phyloP scores from a whole-genome alignment of 257 asterid species.

The Lavandula angustifolia region DNA sequence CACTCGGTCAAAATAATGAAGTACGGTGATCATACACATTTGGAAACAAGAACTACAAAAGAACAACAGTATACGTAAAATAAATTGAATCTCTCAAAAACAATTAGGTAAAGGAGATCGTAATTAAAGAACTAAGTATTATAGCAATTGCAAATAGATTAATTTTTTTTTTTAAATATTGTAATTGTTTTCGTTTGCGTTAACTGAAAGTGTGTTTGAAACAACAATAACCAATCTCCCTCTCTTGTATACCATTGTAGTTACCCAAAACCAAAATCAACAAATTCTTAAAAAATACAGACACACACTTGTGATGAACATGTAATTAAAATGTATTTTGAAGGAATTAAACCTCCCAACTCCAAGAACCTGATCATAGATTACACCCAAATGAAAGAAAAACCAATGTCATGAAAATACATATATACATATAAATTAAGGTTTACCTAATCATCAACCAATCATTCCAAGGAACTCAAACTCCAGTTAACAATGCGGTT shows the following conservation, averaged over 20 bases:
- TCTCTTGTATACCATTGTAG: slow-evolving; percentile 59
- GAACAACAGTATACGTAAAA: no score
- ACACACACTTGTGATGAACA: neutral
- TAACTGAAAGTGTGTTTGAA: neutral
- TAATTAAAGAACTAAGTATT: no score
- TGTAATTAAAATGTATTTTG: slow-evolving; percentile 16
- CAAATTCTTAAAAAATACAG: slow-evolving; percentile 8
- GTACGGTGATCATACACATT: no score
- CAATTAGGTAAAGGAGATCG: no score
- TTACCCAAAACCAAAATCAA: slow-evolving; percentile 30
- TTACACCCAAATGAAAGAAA: slow-evolving; percentile 27
- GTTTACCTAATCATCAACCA: slow-evolving; percentile 30
- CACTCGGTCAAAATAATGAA: no score
- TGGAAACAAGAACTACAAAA: no score
- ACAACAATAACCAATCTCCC: slow-evolving; percentile 29
- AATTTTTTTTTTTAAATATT: no score
- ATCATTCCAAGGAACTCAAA: neutral
- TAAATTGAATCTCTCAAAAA: no score
- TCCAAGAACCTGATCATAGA: slow-evolving; percentile 36
- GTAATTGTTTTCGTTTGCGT: no score
- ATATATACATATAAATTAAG: slow-evolving; percentile 24
- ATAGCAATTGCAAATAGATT: no score
- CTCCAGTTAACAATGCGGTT: slow-evolving; percentile 30
- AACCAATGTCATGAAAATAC: slow-evolving; percentile 29
- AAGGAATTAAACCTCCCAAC: slow-evolving; percentile 19